Evolutionary conservation across 495 filamentous ascomycete genomes (phyloP).

Genomic region (Talaromyces liani): DNA sequence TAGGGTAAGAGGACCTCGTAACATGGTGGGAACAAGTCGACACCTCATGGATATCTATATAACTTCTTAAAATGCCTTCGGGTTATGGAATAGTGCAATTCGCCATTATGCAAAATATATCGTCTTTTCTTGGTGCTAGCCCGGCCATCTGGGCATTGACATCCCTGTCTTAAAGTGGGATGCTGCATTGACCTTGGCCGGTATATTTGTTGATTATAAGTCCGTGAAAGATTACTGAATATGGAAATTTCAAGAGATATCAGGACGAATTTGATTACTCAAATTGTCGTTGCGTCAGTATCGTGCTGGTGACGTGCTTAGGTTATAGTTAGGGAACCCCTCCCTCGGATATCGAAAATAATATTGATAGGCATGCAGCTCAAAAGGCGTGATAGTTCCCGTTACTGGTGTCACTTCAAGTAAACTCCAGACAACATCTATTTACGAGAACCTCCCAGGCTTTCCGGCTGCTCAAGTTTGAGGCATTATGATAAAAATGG

Average conservation of each 20-base stretch:
- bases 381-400: neutral
- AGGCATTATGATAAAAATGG: slow-evolving; percentile 9
- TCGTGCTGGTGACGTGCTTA: slow-evolving; percentile 22
- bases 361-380: neutral
- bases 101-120: slow-evolving; percentile 11
- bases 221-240: neutral
- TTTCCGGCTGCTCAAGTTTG: neutral
- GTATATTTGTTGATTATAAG: neutral
- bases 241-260: neutral
- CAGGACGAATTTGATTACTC: slow-evolving; percentile 7
- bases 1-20: neutral
- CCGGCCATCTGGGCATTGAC: neutral
- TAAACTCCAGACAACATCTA: neutral
- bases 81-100: neutral
- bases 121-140: neutral
- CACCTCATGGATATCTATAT: neutral
- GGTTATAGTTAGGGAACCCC: neutral
- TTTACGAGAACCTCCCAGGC: neutral
- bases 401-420: neutral
- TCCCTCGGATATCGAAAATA: neutral
- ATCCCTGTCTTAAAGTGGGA: neutral
- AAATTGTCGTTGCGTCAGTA: slow-evolving; percentile 13
- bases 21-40: neutral
- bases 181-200: neutral
- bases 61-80: neutral